These are phyloP conservation scores for Litchi chinensis DNA, from an alignment of 345 rosid genomes.

Conservation along the genomic window DNA sequence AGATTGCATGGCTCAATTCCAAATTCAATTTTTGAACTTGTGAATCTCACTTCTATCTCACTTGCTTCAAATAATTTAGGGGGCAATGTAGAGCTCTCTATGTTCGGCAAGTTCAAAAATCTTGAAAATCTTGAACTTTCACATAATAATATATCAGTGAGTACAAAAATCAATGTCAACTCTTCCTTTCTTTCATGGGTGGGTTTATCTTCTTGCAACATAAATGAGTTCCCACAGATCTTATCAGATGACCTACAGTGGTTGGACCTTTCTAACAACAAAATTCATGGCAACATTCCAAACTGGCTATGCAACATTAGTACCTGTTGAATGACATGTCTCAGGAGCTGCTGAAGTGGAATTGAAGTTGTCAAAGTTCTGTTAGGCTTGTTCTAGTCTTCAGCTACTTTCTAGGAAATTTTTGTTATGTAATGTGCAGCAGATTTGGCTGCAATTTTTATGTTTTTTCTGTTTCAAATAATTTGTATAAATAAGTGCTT, in stretches of 20 bases:
- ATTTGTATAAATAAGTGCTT: conserved; percentile 1
- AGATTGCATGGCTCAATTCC: conserved; percentile 25
- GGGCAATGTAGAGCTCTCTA: too few relatives aligned
- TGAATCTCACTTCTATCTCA: background rate
- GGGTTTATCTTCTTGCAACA: conserved; percentile 23
- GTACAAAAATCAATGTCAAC: background rate
- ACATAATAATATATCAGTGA: background rate
- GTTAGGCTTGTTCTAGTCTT: background rate
- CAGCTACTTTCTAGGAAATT: background rate
- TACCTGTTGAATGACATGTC: too few relatives aligned
- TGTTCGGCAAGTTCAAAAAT: conserved; percentile 8
- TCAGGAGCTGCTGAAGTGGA: too few relatives aligned
- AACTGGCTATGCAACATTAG: too few relatives aligned
- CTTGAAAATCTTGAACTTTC: conserved; percentile 19
- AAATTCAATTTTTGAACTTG: conserved; percentile 1
- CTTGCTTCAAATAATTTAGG: conserved; percentile 19
- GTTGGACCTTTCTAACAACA: too few relatives aligned
- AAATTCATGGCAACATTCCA: too few relatives aligned
- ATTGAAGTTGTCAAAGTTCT: too few relatives aligned
- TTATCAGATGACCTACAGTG: too few relatives aligned
- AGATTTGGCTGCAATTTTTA: background rate
- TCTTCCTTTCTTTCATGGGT: conserved; percentile 7
- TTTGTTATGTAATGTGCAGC: background rate
- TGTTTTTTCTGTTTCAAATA: background rate
- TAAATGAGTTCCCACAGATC: conserved; percentile 23